phyloP scores from a whole-genome alignment of 2,329 filamentous ascomycete genomes.

The Fusarium coicis region DNA sequence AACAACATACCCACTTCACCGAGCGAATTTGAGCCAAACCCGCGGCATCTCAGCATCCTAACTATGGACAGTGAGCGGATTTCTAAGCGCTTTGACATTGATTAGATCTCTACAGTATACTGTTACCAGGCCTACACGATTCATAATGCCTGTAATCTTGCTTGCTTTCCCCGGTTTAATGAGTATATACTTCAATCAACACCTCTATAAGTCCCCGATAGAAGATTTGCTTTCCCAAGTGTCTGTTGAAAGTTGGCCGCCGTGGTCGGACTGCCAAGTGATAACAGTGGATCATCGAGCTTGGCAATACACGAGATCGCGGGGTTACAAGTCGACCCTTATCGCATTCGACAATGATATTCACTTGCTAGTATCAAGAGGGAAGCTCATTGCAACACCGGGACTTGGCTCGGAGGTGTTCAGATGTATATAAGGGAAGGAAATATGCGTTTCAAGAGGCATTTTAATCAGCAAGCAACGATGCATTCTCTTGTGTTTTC shows the following conservation, averaged over 20 bases:
- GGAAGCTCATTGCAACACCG: background rate
- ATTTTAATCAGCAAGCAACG: background rate
- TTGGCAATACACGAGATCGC: background rate
- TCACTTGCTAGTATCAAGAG: background rate
- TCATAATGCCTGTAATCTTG: fast-evolving
- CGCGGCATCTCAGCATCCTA: background rate
- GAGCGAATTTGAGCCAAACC: background rate
- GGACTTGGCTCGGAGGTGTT: background rate
- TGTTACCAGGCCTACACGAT: background rate
- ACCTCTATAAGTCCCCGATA: background rate
- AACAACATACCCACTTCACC: background rate
- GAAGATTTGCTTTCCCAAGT: fast-evolving
- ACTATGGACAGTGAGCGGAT: too few relatives aligned
- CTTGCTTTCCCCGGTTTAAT: background rate
- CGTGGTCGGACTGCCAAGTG: background rate
- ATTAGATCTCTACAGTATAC: background rate
- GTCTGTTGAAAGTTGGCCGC: background rate
- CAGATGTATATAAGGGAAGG: background rate
- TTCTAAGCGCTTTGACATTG: background rate
- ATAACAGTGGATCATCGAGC: background rate
- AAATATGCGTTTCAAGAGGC: too few relatives aligned
- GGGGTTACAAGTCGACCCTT: background rate
- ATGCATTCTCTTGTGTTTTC: background rate
- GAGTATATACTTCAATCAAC: fast-evolving
- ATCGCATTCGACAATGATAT: background rate